These are phyloP conservation scores for Heliophila coronopifolia DNA, from an alignment of 441 rosid species.

Conservation along the genomic window DNA sequence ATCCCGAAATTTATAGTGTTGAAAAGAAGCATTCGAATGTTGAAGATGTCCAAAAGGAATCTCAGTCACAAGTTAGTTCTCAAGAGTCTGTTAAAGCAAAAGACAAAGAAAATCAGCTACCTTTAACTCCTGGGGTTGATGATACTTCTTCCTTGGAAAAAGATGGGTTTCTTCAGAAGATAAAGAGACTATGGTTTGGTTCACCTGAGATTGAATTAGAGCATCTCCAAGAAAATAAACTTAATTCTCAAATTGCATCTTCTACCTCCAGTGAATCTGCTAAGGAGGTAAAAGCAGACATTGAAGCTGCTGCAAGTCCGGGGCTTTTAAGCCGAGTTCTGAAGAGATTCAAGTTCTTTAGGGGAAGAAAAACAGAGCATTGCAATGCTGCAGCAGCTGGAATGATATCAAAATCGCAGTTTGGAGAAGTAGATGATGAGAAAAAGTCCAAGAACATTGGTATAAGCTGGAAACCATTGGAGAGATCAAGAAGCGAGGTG, in stretches of 20 bases:
- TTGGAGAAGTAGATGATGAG: slow-evolving; percentile 23
- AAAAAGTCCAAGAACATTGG: slow-evolving; percentile 25
- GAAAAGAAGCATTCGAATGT: slow-evolving; percentile 14
- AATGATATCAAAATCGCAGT: slow-evolving; percentile 11
- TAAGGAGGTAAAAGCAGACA: slow-evolving; percentile 21
- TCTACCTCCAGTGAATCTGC: slow-evolving; percentile 22
- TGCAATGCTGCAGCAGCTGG: slow-evolving; percentile 28
- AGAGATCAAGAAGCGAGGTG: slow-evolving; percentile 37
- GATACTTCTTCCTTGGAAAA: neutral
- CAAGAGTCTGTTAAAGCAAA: slow-evolving; percentile 18
- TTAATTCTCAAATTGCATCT: slow-evolving; percentile 12
- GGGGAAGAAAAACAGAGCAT: slow-evolving; percentile 25
- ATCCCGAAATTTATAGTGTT: slow-evolving; percentile 18
- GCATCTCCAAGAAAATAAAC: too few species aligned
- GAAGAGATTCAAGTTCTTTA: slow-evolving; percentile 32
- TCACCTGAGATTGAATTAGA: too few species aligned
- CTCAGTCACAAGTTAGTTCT: slow-evolving; percentile 8
- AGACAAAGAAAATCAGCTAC: neutral
- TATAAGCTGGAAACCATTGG: slow-evolving; percentile 22
- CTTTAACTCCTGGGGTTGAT: neutral
- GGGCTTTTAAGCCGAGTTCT: slow-evolving; percentile 33
- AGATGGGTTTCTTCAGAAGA: slow-evolving; percentile 7
- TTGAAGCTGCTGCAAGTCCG: slow-evolving; percentile 9
- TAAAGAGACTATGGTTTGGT: slow-evolving; percentile 42
- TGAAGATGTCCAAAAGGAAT: slow-evolving; percentile 12